Evolutionary conservation across 2,329 filamentous ascomycete species (phyloP).

Genomic region (Scytalidium lignicola): DNA sequence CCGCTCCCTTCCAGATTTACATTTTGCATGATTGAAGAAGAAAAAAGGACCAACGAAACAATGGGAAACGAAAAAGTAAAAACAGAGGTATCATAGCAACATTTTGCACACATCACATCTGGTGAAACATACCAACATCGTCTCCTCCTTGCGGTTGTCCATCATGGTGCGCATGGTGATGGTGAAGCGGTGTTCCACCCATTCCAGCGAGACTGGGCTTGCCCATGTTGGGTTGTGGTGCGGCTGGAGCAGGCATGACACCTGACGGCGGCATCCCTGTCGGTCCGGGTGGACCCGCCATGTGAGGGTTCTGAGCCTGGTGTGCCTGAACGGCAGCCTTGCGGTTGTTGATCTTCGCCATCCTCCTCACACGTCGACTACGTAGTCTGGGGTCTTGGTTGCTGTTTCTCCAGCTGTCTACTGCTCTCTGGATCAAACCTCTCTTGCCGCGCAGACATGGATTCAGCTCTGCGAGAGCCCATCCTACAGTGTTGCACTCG

Average conservation of each 20-base stretch:
- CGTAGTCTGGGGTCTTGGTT: slow-evolving; percentile 91
- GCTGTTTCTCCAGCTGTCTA: slow-evolving; percentile 98
- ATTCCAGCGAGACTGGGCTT: slow-evolving; percentile 64
- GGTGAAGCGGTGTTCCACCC: slow-evolving; percentile 58
- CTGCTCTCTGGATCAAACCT: slow-evolving; percentile 90
- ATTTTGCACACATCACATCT: slow-evolving; percentile 62
- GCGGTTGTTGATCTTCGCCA: slow-evolving; percentile 92
- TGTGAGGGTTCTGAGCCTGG: slow-evolving; percentile 52
- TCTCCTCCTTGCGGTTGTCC: slow-evolving; percentile 63
- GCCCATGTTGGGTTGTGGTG: slow-evolving; percentile 46
- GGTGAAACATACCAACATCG: slow-evolving; percentile 92
- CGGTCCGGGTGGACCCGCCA: slow-evolving; percentile 62
- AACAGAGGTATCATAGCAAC: slow-evolving; percentile 27
- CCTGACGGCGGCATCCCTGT: slow-evolving; percentile 58
- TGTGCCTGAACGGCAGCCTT: slow-evolving; percentile 55
- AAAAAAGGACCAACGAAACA: slow-evolving; percentile 15
- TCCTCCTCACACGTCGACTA: slow-evolving; percentile 85
- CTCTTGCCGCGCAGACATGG: slow-evolving; percentile 86
- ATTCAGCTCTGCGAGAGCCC: slow-evolving; percentile 92
- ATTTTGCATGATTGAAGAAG: slow-evolving; percentile 12
- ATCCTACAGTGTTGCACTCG: slow-evolving; percentile 99
- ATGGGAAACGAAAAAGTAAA: slow-evolving; percentile 15
- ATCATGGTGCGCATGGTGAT: slow-evolving; percentile 74
- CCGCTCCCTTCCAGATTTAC: slow-evolving; percentile 7
- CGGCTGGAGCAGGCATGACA: slow-evolving; percentile 53